Percentiles rank a stretch among this genome's conserved stretches.
Evolutionary conservation across 2,329 filamentous ascomycete species (phyloP).

Genomic region (Phoma sp.): DNA sequence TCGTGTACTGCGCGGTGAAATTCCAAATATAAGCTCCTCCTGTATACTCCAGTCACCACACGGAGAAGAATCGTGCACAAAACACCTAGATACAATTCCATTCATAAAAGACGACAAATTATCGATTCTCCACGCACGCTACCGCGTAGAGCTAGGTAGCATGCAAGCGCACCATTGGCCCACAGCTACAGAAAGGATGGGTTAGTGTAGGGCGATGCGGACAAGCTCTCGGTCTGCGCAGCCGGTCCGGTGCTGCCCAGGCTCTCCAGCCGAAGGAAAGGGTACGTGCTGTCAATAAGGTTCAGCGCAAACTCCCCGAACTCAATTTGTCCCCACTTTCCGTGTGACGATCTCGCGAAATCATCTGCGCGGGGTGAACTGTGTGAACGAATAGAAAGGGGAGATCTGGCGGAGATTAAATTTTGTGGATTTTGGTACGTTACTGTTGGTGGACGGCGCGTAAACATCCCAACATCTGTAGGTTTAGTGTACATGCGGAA

Average conservation of each 20-base stretch:
- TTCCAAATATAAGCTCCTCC: too few relatives aligned
- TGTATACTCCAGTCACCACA: too few relatives aligned
- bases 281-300: background rate
- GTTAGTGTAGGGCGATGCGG: background rate
- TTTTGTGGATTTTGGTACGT: slow-evolving; percentile 5
- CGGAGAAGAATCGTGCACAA: too few relatives aligned
- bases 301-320: background rate
- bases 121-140: background rate
- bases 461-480: background rate
- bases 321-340: background rate
- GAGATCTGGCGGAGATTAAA: slow-evolving; percentile 11
- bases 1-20: too few relatives aligned
- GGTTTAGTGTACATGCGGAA: slow-evolving; percentile 10
- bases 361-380: slow-evolving; percentile 3
- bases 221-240: background rate
- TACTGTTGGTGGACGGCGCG: slow-evolving; percentile 11
- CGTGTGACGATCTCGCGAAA: background rate
- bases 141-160: background rate
- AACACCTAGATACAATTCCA: background rate
- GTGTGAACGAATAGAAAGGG: slow-evolving; percentile 5
- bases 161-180: background rate
- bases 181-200: background rate
- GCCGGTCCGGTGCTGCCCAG: background rate
- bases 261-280: background rate
- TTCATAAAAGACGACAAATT: background rate